Percentiles rank a stretch among this genome's conserved stretches.
These are phyloP conservation scores for Opeltia flavorubescens DNA, from an alignment of 495 filamentous ascomycete genomes.

Conservation along the genomic window DNA sequence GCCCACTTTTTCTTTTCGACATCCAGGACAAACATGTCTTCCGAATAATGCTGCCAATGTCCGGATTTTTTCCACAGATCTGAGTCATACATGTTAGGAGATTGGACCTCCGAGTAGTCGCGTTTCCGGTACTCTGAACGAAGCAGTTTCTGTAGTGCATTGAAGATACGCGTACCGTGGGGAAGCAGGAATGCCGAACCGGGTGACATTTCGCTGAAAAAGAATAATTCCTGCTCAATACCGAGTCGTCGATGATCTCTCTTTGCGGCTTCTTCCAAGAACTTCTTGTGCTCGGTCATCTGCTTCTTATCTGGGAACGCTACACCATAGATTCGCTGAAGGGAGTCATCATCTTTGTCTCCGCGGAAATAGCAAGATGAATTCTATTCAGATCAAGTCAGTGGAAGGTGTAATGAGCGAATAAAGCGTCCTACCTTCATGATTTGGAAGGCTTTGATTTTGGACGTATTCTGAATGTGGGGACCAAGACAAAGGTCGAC, in stretches of 20 bases:
- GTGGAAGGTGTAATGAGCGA: not conserved
- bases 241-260: constrained; percentile 85
- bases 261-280: constrained; percentile 91
- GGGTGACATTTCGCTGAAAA: constrained; percentile 84
- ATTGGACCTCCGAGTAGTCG: constrained; percentile 86
- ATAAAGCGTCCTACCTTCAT: constrained; percentile 46
- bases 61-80: constrained; percentile 86
- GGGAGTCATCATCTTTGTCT: constrained; percentile 77
- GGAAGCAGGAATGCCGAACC: constrained; percentile 92
- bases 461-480: constrained; percentile 83
- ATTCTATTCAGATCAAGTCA: constrained; percentile 37
- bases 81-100: constrained; percentile 91
- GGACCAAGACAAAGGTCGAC: constrained; percentile 71
- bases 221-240: constrained; percentile 89
- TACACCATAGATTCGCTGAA: constrained; percentile 91
- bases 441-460: constrained; percentile 85
- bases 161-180: constrained; percentile 83
- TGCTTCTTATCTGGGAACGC: constrained; percentile 95
- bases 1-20: constrained; percentile 70
- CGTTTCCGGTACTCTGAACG: constrained; percentile 83
- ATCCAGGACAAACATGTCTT: constrained; percentile 91
- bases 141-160: constrained; percentile 66
- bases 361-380: constrained; percentile 95
- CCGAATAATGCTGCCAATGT: constrained; percentile 89
- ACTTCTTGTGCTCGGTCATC: constrained; percentile 79